These are phyloP conservation scores for Fusarium sarcochroum DNA, from an alignment of 2,329 filamentous ascomycete species.

Conservation along the genomic window DNA sequence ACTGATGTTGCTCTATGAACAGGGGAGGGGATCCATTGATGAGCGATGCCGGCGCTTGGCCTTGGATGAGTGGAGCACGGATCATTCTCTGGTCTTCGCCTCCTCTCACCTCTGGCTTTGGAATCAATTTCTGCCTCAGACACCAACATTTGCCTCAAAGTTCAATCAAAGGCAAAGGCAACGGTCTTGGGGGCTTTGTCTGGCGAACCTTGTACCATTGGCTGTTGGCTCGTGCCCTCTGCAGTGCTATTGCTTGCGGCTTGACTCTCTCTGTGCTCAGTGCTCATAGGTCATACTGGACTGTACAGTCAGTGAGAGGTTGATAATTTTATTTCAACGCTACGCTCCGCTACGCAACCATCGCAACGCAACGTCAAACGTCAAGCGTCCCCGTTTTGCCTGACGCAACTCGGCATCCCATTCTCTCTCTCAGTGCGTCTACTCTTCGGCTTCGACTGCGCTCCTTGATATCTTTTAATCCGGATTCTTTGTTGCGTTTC, in stretches of 20 bases:
- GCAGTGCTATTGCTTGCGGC: constrained; percentile 21
- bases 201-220: constrained; percentile 16
- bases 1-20: constrained; percentile 4
- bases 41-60: constrained; percentile 35
- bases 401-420: constrained; percentile 45
- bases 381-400: constrained; percentile 45
- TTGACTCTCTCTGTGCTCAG: constrained; percentile 29
- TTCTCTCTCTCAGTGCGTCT: constrained; percentile 38
- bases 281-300: constrained; percentile 28
- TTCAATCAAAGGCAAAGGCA: not conserved
- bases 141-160: constrained; percentile 41
- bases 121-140: constrained; percentile 49
- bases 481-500: constrained; percentile 14
- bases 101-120: constrained; percentile 9
- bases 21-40: constrained; percentile 17
- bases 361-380: constrained; percentile 38
- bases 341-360: constrained; percentile 25
- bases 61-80: constrained; percentile 30
- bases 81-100: constrained; percentile 3
- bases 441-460: constrained; percentile 33
- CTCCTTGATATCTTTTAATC: constrained; percentile 25
- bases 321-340: constrained; percentile 50
- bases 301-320: constrained; percentile 6
- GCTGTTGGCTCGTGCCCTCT: constrained; percentile 24
- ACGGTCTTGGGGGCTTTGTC: not conserved